Evolutionary conservation across 2,329 filamentous ascomycete species (phyloP), one percentile per base, ranked within the genome.

Genomic region (Ceratocystis diversiconidia): DNA sequence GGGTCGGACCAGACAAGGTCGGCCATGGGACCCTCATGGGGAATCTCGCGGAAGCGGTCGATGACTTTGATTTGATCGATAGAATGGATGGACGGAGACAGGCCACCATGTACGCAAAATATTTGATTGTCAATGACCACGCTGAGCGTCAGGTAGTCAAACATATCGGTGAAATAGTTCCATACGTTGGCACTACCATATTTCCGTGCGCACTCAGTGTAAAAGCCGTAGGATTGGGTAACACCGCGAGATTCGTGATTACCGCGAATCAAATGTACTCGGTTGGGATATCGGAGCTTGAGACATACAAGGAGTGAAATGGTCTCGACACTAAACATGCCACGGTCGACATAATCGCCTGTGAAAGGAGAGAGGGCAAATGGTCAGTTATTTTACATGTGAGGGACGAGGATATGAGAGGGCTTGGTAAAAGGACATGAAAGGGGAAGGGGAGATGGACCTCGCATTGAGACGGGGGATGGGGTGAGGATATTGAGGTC

Each of bases 121-220:
- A 99, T 99, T 75, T 97, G 90, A 75, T 99, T 89, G 75, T 97
- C 95, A 74, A 99, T 99, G 69, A 99, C 92, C 68, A 97, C 95
- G 71, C 90, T 95, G 66, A 99, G 80, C 6, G 92, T 97, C 69
- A 99, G 81, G 75, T 95, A 99, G 77, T 99, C 94, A 76, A 99
- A 99, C 92, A 99, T 97, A 78, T 99, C 94, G 70, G 94, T 99
- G 74, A 99, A 99, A 75, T 97, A 94, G 76, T 99, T 94, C 94
- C 94, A 99, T 25, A 99, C 94, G 72, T 94, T 96, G 69, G 94
- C 91, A 73, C 96, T 97, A 74, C 94, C 94, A 76, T 99, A 99
- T 77, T 99, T 99, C 70, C 94, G 87, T 22, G 89, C 91, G 76
- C 94, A 99, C 74, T 99, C 94, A 25, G 94, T 97, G 75, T 99